Evolutionary conservation across 257 asterid genomes (phyloP).

Genomic region (Forsythia suspensa): DNA sequence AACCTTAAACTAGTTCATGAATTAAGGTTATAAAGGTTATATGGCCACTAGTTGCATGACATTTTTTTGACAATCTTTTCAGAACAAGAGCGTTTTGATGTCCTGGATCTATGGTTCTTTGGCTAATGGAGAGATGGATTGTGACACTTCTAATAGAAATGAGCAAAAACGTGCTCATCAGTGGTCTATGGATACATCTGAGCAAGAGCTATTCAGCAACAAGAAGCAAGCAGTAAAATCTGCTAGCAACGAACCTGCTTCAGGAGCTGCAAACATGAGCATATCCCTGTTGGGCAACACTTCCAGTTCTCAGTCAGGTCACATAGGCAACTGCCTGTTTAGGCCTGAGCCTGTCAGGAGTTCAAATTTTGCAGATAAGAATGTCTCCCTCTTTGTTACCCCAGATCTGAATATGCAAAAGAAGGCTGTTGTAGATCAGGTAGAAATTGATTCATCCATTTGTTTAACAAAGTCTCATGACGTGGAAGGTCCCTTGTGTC

Average conservation of each 20-base stretch:
- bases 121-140: slow-evolving; percentile 39
- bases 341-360: slow-evolving; percentile 21
- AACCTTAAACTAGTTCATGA: slow-evolving; percentile 17
- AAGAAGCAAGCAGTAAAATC: slow-evolving; percentile 66
- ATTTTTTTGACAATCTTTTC: slow-evolving; percentile 43
- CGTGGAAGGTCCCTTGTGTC: slow-evolving; percentile 35
- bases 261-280: slow-evolving; percentile 37
- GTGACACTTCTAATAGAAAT: slow-evolving; percentile 39
- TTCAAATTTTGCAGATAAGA: slow-evolving; percentile 34
- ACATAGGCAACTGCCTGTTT: slow-evolving; percentile 18
- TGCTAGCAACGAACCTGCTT: slow-evolving; percentile 28
- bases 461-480: slow-evolving; percentile 44
- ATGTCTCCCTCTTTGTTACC: slow-evolving; percentile 23
- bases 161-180: slow-evolving; percentile 58
- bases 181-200: slow-evolving; percentile 43
- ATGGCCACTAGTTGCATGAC: neutral
- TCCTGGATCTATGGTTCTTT: slow-evolving; percentile 45
- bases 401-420: slow-evolving; percentile 30
- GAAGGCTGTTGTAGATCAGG: slow-evolving; percentile 27
- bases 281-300: slow-evolving; percentile 38
- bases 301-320: slow-evolving; percentile 38
- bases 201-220: slow-evolving; percentile 33
- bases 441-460: slow-evolving; percentile 34
- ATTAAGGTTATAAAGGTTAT: slow-evolving; percentile 2
- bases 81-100: slow-evolving; percentile 46